phyloP scores from a whole-genome alignment of 2,329 filamentous ascomycete genomes.

The Kalmusia sp. region DNA sequence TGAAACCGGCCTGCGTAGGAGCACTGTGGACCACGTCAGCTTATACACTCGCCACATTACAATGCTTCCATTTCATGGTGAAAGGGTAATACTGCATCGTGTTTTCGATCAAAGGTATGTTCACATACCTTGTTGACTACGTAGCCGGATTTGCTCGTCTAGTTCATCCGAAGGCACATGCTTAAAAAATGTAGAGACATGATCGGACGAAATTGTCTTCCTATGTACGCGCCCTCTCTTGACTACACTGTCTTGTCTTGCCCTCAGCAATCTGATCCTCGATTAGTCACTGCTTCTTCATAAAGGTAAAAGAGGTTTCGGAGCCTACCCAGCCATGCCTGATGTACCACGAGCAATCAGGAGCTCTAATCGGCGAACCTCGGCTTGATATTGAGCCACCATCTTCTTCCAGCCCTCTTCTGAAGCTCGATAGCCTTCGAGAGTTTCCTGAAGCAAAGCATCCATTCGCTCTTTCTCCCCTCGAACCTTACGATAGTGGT shows the following conservation, averaged over 20 bases:
- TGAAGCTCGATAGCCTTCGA: slow-evolving; percentile 30
- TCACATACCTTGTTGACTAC: slow-evolving; percentile 34
- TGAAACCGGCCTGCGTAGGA: slow-evolving; percentile 38
- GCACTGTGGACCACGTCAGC: slow-evolving; percentile 19
- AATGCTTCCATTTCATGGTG: too few relatives aligned
- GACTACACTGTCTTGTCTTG: slow-evolving; percentile 50
- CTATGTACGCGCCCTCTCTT: slow-evolving; percentile 33
- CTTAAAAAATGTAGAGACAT: slow-evolving; percentile 10
- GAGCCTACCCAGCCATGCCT: slow-evolving; percentile 46
- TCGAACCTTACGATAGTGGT: slow-evolving; percentile 47
- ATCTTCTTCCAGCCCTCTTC: slow-evolving; percentile 42
- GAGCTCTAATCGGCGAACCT: slow-evolving; percentile 54
- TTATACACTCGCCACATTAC: too few relatives aligned
- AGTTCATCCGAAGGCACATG: slow-evolving; percentile 27
- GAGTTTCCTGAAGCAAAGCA: slow-evolving; percentile 33
- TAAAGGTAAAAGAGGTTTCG: background rate
- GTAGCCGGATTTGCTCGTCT: slow-evolving; percentile 31
- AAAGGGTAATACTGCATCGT: background rate
- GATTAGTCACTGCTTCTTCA: slow-evolving; percentile 9
- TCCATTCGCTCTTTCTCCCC: slow-evolving; percentile 44
- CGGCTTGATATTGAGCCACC: slow-evolving; percentile 46
- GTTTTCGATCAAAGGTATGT: too few relatives aligned
- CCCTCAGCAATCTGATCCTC: slow-evolving; percentile 44
- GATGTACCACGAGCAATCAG: slow-evolving; percentile 50
- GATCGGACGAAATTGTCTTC: slow-evolving; percentile 22